Percentiles rank a stretch among this genome's conserved stretches.
Conservation (phyloP, 495 filamentous ascomycete genomes). For the Aspergillus sclerotioniger region DNA sequence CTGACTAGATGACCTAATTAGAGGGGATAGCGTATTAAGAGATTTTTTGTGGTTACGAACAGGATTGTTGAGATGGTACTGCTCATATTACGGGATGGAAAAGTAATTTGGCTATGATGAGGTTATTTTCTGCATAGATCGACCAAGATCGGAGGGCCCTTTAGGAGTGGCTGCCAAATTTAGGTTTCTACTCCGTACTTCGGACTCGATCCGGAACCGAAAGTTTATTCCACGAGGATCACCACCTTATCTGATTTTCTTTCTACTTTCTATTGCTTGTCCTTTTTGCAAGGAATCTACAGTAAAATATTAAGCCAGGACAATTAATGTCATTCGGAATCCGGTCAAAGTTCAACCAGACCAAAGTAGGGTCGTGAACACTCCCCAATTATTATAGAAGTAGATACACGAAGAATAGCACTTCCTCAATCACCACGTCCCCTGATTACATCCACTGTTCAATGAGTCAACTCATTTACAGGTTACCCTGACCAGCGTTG, state of each 20-base stretch:
- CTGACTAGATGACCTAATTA: too few relatives aligned
- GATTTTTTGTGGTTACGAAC: too few relatives aligned
- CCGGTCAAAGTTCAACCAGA: neutral
- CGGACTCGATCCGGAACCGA: neutral
- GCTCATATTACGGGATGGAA: too few relatives aligned
- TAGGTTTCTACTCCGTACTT: too few relatives aligned
- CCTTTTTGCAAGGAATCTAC: too few relatives aligned
- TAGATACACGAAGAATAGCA: neutral
- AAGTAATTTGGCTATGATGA: too few relatives aligned
- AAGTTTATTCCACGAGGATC: neutral
- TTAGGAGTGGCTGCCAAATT: too few relatives aligned
- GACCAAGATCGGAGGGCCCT: too few relatives aligned
- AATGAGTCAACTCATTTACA: constrained; percentile 9
- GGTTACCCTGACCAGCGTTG: constrained; percentile 19
- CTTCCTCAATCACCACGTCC: neutral
- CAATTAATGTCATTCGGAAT: neutral
- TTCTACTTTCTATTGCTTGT: too few relatives aligned
- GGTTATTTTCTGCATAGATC: too few relatives aligned
- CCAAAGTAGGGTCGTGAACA: neutral
- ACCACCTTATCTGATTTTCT: neutral
- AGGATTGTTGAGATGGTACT: too few relatives aligned
- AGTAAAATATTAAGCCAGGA: neutral
- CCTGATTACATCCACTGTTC: neutral
- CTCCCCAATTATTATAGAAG: neutral
- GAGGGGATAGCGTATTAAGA: too few relatives aligned